These are phyloP conservation scores for Simmondsia chinensis DNA, from an alignment of 148 eudicot species.

Conservation along the genomic window DNA sequence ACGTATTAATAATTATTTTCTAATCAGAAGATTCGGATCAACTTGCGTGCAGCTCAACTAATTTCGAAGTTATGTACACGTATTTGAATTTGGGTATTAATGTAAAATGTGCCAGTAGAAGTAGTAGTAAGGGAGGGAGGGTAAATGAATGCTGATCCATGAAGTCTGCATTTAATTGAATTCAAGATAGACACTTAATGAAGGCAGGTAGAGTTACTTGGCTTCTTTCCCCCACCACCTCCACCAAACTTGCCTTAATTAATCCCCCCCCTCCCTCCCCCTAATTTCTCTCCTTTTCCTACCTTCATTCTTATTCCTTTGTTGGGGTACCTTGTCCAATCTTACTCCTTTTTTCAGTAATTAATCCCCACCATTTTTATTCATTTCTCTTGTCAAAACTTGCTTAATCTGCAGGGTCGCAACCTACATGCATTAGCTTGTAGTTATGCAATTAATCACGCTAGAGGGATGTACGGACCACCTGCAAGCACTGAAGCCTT, in stretches of 20 bases:
- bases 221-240: conserved; percentile 7
- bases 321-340: conserved; percentile 1
- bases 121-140: conserved; percentile 23
- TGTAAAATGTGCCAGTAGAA: conserved; percentile 1
- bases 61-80: too few species aligned
- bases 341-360: too few species aligned
- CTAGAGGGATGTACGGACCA: not conserved
- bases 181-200: conserved; percentile 39
- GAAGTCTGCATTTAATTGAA: conserved; percentile 57
- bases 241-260: conserved; percentile 22
- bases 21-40: too few species aligned
- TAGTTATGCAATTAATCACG: conserved; percentile 24
- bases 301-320: too few species aligned
- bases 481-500: too few species aligned
- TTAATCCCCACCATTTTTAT: too few species aligned
- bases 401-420: conserved; percentile 7
- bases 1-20: too few species aligned
- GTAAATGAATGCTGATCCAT: conserved; percentile 54
- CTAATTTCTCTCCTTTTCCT: not conserved
- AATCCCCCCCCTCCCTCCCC: not conserved
- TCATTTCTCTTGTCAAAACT: not conserved
- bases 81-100: too few species aligned
- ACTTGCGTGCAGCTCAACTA: too few species aligned
- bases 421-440: conserved; percentile 29
- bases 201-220: conserved; percentile 37